A percentile compares a stretch with the other conserved stretches of the same genome.
Conservation (phyloP, 257 asterid species). For the Nicotiana tomentosiformis region DNA sequence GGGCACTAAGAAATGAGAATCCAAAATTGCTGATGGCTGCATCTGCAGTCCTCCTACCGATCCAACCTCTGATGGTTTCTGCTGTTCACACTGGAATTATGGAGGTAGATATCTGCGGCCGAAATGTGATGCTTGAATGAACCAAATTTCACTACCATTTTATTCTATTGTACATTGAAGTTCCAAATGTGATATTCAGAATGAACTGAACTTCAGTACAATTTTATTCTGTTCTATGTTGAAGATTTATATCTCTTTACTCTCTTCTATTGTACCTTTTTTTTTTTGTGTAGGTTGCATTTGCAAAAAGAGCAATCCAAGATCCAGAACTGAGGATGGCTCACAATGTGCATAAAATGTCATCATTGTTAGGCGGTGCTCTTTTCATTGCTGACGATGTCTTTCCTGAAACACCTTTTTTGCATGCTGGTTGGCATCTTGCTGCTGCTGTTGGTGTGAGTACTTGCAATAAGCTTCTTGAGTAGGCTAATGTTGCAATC, state of each 20-base stretch:
- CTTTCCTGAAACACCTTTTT: constrained; percentile 64
- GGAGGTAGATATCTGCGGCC: constrained; percentile 54
- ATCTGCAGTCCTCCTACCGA: constrained; percentile 67
- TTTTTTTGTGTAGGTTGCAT: constrained; percentile 49
- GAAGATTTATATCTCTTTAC: not conserved
- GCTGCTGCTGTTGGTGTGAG: constrained; percentile 86
- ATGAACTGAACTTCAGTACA: not conserved
- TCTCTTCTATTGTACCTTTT: not conserved
- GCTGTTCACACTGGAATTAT: constrained; percentile 93
- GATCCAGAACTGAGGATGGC: constrained; percentile 71
- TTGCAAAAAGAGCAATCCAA: constrained; percentile 74
- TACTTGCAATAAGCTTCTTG: constrained; percentile 80
- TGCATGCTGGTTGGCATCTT: constrained; percentile 94
- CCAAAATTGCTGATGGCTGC: constrained; percentile 90
- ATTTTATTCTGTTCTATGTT: not conserved
- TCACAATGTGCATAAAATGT: constrained; percentile 75
- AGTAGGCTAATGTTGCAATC: constrained; percentile 20
- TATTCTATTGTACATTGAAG: not conserved
- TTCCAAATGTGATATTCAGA: not conserved
- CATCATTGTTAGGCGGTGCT: constrained; percentile 67
- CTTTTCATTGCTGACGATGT: constrained; percentile 74
- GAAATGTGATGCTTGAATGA: not conserved
- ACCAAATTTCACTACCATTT: not conserved
- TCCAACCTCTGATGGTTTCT: constrained; percentile 93
- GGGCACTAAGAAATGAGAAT: constrained; percentile 79